A percentile compares a stretch with the other conserved stretches of the same genome.
Evolutionary conservation across 2,329 filamentous ascomycete species (phyloP).

Genomic region (Trichoderma simmonsii): DNA sequence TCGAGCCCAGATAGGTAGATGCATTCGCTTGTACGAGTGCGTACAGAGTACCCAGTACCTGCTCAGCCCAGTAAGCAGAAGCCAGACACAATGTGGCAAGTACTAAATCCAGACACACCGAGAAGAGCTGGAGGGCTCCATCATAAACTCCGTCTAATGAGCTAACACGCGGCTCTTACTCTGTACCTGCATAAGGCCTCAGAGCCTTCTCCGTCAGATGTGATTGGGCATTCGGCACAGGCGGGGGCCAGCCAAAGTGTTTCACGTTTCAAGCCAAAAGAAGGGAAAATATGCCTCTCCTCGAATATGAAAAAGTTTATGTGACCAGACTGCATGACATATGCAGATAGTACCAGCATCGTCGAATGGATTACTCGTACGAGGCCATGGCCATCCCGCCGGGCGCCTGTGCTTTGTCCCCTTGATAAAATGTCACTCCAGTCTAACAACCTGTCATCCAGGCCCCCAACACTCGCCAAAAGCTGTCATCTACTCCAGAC

Average conservation of each 20-base stretch:
- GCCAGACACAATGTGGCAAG: not conserved
- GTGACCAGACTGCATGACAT: not conserved
- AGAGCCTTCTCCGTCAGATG: not conserved
- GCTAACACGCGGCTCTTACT: not conserved
- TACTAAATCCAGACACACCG: not conserved
- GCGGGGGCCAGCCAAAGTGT: not conserved
- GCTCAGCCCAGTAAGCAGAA: not conserved
- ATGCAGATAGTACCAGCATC: not conserved
- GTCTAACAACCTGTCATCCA: not conserved
- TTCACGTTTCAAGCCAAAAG: not conserved
- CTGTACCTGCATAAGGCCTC: slow-evolving; percentile 7
- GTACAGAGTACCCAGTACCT: not conserved
- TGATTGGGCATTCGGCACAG: not conserved
- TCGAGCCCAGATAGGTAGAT: not conserved
- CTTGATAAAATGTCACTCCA: not conserved
- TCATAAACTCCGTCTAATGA: not conserved
- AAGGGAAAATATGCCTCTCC: not conserved
- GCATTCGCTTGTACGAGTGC: not conserved
- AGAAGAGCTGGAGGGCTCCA: not conserved
- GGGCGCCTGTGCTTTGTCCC: not conserved
- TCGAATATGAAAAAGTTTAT: not conserved
- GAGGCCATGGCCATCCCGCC: not conserved
- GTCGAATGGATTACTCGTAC: not conserved
- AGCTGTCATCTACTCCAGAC: slow-evolving; percentile 6
- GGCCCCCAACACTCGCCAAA: not conserved